These are phyloP conservation scores for Mucor piriformis DNA, from an alignment of 371 early-diverging fungal genomes.

Conservation along the genomic window DNA sequence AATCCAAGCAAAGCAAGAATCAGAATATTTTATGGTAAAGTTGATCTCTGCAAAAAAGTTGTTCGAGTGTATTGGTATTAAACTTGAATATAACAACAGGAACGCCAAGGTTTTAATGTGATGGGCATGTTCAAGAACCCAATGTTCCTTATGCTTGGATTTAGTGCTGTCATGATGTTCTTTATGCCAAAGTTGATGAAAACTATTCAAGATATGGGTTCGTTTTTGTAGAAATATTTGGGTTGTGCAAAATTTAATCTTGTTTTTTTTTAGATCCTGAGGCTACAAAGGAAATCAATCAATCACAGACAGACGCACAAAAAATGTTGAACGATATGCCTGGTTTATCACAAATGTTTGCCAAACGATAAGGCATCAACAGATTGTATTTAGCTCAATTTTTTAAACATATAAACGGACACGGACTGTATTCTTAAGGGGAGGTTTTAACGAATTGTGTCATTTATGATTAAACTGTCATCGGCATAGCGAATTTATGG, in stretches of 20 bases:
- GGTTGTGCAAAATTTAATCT: neutral
- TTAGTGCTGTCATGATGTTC: constrained; percentile 49
- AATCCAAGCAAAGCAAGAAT: constrained; percentile 43
- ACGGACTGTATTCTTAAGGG: too few relatives aligned
- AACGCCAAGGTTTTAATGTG: constrained; percentile 48
- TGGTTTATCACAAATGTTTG: constrained; percentile 43
- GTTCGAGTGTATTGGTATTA: neutral
- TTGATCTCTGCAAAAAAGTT: neutral
- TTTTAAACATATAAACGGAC: too few relatives aligned
- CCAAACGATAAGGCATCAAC: constrained; percentile 6
- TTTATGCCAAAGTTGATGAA: constrained; percentile 55
- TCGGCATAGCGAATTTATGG: too few relatives aligned
- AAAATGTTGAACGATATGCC: constrained; percentile 46
- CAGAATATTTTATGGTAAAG: constrained; percentile 55
- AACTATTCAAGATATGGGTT: constrained; percentile 37
- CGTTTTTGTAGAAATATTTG: constrained; percentile 1
- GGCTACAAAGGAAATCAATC: constrained; percentile 37
- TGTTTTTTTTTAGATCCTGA: constrained; percentile 38
- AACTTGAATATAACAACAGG: constrained; percentile 15
- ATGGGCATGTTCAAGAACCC: constrained; percentile 53
- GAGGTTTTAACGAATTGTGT: too few relatives aligned
- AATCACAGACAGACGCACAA: constrained; percentile 43
- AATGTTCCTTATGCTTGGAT: constrained; percentile 55
- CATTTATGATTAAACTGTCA: too few relatives aligned
- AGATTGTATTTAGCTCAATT: too few relatives aligned